A percentile compares a stretch with the other conserved stretches of the same genome.
phyloP scores from a whole-genome alignment of 768 basidiomycete genomes.

The Lactifluus volemus region DNA sequence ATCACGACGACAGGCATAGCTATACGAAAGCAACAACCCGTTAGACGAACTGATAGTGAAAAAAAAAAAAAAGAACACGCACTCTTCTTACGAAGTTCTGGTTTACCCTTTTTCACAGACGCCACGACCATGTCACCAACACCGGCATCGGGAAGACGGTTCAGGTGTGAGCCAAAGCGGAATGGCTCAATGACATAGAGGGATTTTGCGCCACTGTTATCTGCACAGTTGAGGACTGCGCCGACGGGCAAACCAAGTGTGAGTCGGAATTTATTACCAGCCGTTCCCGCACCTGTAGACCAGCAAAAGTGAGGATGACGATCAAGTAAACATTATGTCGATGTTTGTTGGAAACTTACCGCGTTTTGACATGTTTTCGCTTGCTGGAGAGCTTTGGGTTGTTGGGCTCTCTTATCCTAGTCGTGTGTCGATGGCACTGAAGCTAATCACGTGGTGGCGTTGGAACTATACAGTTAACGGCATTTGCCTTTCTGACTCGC shows the following conservation, averaged over 20 bases:
- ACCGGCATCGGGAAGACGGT: slow-evolving; percentile 94
- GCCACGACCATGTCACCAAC: slow-evolving; percentile 95
- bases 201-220: slow-evolving; percentile 98
- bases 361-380: slow-evolving; percentile 29
- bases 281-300: slow-evolving; percentile 45
- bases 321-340: not conserved
- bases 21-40: slow-evolving; percentile 25
- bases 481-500: not conserved
- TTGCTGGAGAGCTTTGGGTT: slow-evolving; percentile 17
- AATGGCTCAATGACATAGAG: slow-evolving; percentile 92
- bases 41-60: not conserved
- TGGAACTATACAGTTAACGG: slow-evolving; percentile 27
- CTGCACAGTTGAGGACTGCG: slow-evolving; percentile 94
- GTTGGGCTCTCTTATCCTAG: not conserved
- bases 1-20: slow-evolving; percentile 97
- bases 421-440: not conserved
- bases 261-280: slow-evolving; percentile 96
- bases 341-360: slow-evolving; percentile 22
- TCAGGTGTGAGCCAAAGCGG: slow-evolving; percentile 92
- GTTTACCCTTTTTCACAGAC: slow-evolving; percentile 99
- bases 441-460: slow-evolving; percentile 13
- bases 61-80: slow-evolving; percentile 28
- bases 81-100: slow-evolving; percentile 99
- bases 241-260: slow-evolving; percentile 91
- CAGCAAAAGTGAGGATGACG: not conserved